A percentile compares a stretch with the other conserved stretches of the same genome.
phyloP scores from a whole-genome alignment of 1,139 yeast species.

The Blastobotrys ciferrii region DNA sequence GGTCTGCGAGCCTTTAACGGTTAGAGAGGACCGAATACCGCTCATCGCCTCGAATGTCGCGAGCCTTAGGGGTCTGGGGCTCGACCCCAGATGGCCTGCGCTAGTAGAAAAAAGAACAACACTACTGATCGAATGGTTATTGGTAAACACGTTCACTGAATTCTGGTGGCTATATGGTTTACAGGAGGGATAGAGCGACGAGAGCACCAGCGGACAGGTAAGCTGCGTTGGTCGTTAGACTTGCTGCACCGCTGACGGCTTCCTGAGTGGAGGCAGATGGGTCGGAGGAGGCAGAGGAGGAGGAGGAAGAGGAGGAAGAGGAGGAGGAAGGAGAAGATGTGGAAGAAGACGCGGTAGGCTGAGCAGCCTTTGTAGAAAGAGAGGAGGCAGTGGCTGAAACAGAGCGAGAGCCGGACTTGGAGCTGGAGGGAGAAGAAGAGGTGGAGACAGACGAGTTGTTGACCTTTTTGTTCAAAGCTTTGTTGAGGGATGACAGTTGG shows the following conservation, averaged over 20 bases:
- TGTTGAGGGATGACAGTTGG: neutral
- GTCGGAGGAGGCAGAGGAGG: neutral
- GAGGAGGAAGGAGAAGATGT: neutral
- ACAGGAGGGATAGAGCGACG: neutral
- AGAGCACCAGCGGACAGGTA: neutral
- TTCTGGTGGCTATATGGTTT: neutral
- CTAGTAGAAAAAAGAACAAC: no score
- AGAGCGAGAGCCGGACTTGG: constrained; percentile 2
- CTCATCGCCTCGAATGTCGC: no score
- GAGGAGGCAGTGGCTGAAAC: neutral
- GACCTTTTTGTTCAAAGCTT: neutral
- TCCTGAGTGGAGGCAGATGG: no score
- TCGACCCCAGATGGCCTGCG: no score
- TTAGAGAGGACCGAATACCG: no score
- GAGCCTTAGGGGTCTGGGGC: no score
- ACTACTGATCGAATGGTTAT: no score
- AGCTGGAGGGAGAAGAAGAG: neutral
- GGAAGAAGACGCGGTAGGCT: neutral
- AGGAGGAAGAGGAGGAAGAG: neutral
- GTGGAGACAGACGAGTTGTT: neutral
- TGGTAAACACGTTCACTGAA: no score
- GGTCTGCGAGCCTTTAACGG: no score
- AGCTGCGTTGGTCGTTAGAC: neutral
- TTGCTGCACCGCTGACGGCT: no score
- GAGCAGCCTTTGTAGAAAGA: neutral